Conservation (phyloP, 768 basidiomycete species). For the Lactarius hengduanensis region DNA sequence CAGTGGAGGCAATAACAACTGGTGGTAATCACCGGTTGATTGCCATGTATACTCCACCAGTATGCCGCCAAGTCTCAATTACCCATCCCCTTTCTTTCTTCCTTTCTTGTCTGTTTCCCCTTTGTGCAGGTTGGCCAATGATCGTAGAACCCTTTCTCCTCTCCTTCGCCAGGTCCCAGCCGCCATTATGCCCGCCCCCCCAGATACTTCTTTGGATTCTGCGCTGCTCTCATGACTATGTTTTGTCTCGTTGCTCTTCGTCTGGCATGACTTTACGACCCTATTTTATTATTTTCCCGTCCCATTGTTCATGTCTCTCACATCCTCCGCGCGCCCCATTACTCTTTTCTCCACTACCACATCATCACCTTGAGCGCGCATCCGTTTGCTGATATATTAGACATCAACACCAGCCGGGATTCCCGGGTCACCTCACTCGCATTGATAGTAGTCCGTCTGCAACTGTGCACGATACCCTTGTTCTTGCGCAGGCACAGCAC, state of each 20-base stretch:
- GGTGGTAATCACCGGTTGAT: slow-evolving; percentile 47
- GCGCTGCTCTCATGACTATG: slow-evolving; percentile 63
- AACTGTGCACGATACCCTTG: slow-evolving; percentile 46
- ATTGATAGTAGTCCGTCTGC: slow-evolving; percentile 37
- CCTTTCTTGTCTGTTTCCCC: slow-evolving; percentile 15
- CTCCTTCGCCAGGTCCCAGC: slow-evolving; percentile 4
- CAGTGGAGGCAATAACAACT: slow-evolving; percentile 37
- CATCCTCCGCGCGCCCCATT: slow-evolving; percentile 36
- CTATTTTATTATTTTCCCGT: slow-evolving; percentile 30
- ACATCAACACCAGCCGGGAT: slow-evolving; percentile 32
- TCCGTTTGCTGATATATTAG: slow-evolving; percentile 30
- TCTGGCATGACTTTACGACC: slow-evolving; percentile 36
- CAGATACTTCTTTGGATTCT: slow-evolving; percentile 37
- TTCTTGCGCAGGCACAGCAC: slow-evolving; percentile 43
- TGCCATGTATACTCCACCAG: background rate
- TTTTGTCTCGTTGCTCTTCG: slow-evolving; percentile 56
- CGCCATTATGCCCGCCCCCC: slow-evolving; percentile 17
- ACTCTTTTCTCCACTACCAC: slow-evolving; percentile 28
- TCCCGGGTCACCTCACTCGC: slow-evolving; percentile 25
- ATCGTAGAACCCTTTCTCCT: slow-evolving; percentile 9
- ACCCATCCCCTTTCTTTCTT: slow-evolving; percentile 10
- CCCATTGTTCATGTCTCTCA: slow-evolving; percentile 40
- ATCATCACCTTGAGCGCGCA: slow-evolving; percentile 32
- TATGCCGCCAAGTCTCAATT: slow-evolving; percentile 3
- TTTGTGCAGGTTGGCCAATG: slow-evolving; percentile 10